Evolutionary conservation across 2,329 filamentous ascomycete genomes (phyloP), one percentile per base, ranked within the genome.

Genomic region (Colletotrichum kahawae): DNA sequence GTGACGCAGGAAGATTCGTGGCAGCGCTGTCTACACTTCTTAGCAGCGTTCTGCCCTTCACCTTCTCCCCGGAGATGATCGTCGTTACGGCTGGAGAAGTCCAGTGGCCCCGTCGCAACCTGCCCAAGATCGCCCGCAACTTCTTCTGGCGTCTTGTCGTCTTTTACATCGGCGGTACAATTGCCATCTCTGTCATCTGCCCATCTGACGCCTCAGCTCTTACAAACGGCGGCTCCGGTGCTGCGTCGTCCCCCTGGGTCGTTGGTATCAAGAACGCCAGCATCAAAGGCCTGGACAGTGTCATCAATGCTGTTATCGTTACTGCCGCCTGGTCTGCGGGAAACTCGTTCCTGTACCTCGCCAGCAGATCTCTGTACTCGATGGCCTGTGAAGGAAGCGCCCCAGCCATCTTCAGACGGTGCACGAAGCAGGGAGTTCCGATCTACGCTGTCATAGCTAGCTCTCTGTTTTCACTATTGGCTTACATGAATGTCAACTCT

Each of bases 401-500:
- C 24, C 67, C 67, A 1, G 27, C 16, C 27, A 54, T 70, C 29
- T 63, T 70, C n/a, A 21, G 34, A 3, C 24, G 63, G 16, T 56
- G 38, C 16, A 71, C 38, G 24, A 27, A 27, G 13, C 29, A 33
- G 51, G 69, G 69, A 27, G 63, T 71, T 9, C 69, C 69, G n/a
- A 56, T 71, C 48, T 56, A 71, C 24, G 69, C 69, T 18, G 59
- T 89, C 84, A 6, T 82, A 5, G 82, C 90, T 27, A 90, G 90
- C 1, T 87, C 92, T 74, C 78, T 88, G 3, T 89, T 95, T 74
- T 88, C 90, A 6, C 86, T 93, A n/a, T 84, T 95, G 29, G 89
- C 89, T 12, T 95, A 94, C 80, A 54, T 67, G 27, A 92, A 93
- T 79, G 87, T 93, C 60, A 91, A 88, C 36, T 89, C 89, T 77